Conservation (phyloP, 345 rosid species). For the Kandelia obovata region DNA sequence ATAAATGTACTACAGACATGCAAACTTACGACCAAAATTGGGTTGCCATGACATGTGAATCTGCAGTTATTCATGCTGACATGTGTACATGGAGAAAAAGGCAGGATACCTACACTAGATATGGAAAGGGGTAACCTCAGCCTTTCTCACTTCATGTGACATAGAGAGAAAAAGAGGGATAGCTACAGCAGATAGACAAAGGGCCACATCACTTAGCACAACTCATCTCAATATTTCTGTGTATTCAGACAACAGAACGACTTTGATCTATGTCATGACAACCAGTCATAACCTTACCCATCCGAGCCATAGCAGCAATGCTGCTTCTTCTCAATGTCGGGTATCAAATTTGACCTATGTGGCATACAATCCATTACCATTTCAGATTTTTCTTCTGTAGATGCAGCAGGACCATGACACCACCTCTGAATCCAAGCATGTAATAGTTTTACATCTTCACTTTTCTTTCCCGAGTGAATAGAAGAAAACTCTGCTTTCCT, state of each 20-base stretch:
- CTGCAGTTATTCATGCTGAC: no score
- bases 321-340: slow-evolving; percentile 53
- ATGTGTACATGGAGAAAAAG: no score
- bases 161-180: no score
- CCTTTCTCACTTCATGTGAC: no score
- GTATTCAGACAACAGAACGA: slow-evolving; percentile 50
- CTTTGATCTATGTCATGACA: slow-evolving; percentile 16
- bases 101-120: no score
- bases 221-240: not conserved
- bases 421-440: slow-evolving; percentile 76
- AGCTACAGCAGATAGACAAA: no score
- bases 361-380: slow-evolving; percentile 35
- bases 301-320: slow-evolving; percentile 90
- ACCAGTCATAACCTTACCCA: slow-evolving; percentile 77
- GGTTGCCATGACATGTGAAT: no score
- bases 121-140: no score
- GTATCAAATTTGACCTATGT: slow-evolving; percentile 28
- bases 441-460: slow-evolving; percentile 27
- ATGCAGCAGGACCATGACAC: slow-evolving; percentile 38
- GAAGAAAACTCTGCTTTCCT: slow-evolving; percentile 32
- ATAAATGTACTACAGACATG: no score
- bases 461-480: slow-evolving; percentile 24
- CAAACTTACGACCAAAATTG: no score
- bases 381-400: slow-evolving; percentile 24
- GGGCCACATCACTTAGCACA: not conserved